phyloP scores from a whole-genome alignment of 768 basidiomycete species.

The Tulasnella sp. region DNA sequence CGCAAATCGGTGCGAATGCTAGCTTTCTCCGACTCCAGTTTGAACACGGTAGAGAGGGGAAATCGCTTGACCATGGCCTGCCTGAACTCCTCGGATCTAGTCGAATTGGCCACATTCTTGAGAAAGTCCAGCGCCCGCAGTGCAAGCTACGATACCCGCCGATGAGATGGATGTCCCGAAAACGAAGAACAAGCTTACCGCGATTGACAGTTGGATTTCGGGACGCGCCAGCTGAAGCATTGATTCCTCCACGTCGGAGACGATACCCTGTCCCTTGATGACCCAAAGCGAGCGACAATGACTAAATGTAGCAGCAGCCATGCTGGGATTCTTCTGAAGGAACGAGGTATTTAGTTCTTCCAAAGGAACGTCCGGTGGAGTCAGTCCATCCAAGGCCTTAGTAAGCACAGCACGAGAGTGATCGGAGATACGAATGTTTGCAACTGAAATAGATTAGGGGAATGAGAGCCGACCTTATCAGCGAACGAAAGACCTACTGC shows the following conservation, averaged over 20 bases:
- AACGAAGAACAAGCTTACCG: slow-evolving; percentile 47
- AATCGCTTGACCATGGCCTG: slow-evolving; percentile 20
- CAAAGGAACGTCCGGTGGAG: slow-evolving; percentile 62
- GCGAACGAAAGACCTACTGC: slow-evolving; percentile 48
- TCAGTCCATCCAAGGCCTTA: slow-evolving; percentile 52
- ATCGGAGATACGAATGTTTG: slow-evolving; percentile 52
- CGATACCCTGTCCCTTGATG: slow-evolving; percentile 50
- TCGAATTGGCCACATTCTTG: slow-evolving; percentile 51
- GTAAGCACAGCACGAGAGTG: slow-evolving; percentile 57
- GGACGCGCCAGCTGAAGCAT: slow-evolving; percentile 56
- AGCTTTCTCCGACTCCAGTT: slow-evolving; percentile 14
- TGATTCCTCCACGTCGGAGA: slow-evolving; percentile 63
- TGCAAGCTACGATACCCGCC: slow-evolving; percentile 54
- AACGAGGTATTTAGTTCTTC: slow-evolving; percentile 76
- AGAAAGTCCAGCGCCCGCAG: slow-evolving; percentile 56
- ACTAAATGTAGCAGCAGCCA: slow-evolving; percentile 61
- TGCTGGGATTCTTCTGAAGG: slow-evolving; percentile 62
- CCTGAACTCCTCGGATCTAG: slow-evolving; percentile 60
- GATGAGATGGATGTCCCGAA: neutral
- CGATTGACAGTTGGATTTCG: slow-evolving; percentile 51
- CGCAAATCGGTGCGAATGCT: slow-evolving; percentile 14
- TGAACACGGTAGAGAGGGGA: slow-evolving; percentile 16
- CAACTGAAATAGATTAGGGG: slow-evolving; percentile 45
- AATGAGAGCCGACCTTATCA: slow-evolving; percentile 24
- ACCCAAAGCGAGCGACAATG: slow-evolving; percentile 59